phyloP scores from a whole-genome alignment of 169 alveolate species.

The Cryptosporidium felis region DNA sequence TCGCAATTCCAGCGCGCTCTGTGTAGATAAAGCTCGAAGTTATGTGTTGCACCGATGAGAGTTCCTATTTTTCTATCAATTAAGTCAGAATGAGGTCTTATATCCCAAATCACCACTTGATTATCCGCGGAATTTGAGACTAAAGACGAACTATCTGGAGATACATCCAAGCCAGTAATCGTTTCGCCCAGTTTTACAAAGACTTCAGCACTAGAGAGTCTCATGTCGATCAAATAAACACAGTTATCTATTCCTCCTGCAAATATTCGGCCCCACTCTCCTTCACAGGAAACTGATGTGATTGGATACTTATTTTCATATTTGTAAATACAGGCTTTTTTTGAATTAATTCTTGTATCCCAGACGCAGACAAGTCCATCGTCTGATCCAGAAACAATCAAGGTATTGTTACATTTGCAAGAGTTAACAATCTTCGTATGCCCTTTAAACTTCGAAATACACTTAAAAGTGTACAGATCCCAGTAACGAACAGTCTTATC shows the following conservation, averaged over 20 bases:
- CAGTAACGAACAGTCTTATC: constrained; percentile 55
- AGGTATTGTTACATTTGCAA: constrained; percentile 12
- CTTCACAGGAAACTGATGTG: constrained; percentile 35
- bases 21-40: constrained; percentile 37
- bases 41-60: constrained; percentile 45
- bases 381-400: constrained; percentile 45
- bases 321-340: constrained; percentile 29
- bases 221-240: constrained; percentile 42
- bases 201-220: not conserved
- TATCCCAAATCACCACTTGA: constrained; percentile 51
- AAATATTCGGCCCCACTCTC: constrained; percentile 5
- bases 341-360: constrained; percentile 33
- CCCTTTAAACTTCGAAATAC: constrained; percentile 46
- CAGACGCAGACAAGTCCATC: constrained; percentile 49
- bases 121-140: constrained; percentile 47
- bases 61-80: constrained; percentile 52
- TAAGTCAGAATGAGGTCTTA: constrained; percentile 39
- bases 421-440: constrained; percentile 52
- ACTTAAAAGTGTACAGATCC: constrained; percentile 27
- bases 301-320: constrained; percentile 42
- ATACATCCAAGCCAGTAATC: constrained; percentile 46
- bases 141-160: constrained; percentile 8
- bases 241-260: constrained; percentile 61
- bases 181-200: constrained; percentile 20
- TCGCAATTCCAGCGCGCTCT: constrained; percentile 54